phyloP scores from a whole-genome alignment of 768 basidiomycete species.

The Phlegmacium glaucopus region DNA sequence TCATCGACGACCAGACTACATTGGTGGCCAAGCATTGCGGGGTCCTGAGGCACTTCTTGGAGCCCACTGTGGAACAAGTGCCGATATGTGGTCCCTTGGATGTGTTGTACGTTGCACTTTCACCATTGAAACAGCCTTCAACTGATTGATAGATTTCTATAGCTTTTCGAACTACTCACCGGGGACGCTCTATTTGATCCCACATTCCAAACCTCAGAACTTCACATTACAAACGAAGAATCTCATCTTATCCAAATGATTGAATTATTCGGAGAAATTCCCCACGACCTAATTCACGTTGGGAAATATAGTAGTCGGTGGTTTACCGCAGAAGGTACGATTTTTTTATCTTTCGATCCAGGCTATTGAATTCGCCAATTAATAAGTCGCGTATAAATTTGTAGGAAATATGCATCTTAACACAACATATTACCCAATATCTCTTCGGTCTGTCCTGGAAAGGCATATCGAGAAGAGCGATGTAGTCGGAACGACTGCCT shows the following conservation, averaged over 20 bases:
- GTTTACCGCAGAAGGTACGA: conserved; percentile 21
- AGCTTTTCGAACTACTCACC: conserved; percentile 22
- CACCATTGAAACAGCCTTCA: not conserved
- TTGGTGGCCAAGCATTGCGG: conserved; percentile 7
- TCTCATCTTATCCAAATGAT: conserved; percentile 27
- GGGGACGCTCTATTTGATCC: conserved; percentile 21
- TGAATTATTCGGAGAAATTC: conserved; percentile 21
- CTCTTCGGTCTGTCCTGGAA: conserved; percentile 14
- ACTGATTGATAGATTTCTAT: not conserved
- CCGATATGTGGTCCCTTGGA: conserved; percentile 23
- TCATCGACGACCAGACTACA: not conserved
- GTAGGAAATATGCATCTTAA: conserved; percentile 18
- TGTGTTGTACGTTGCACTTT: conserved; percentile 16
- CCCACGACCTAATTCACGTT: conserved; percentile 11
- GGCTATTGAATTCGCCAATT: not conserved
- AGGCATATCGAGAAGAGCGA: conserved; percentile 13
- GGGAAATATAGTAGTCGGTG: conserved; percentile 15
- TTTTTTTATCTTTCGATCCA: not conserved
- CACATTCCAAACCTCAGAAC: conserved; percentile 21
- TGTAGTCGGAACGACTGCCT: conserved; percentile 10
- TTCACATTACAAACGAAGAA: conserved; percentile 21
- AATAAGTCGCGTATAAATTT: not conserved
- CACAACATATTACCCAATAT: conserved; percentile 21
- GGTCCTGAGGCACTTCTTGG: conserved; percentile 19
- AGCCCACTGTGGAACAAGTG: conserved; percentile 8